Percentiles rank a stretch among this genome's conserved stretches.
Conservation (phyloP, 352 stramenopile species). For the Pythium dissotocum region DNA sequence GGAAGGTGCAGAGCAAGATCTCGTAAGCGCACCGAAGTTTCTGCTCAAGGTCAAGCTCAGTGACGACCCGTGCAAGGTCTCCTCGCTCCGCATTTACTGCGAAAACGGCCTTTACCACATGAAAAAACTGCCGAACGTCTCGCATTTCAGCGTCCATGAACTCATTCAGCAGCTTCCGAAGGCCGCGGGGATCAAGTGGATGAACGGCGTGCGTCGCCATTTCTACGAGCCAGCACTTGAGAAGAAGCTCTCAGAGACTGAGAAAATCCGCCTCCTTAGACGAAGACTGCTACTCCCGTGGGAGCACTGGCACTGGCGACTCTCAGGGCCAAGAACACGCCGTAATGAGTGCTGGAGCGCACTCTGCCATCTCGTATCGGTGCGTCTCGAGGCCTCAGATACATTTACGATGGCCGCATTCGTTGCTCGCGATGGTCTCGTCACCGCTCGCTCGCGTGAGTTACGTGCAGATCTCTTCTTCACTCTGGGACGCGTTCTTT, state of each 20-base stretch:
- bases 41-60: slow-evolving; percentile 48
- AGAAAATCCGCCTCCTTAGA: not conserved
- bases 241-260: slow-evolving; percentile 21
- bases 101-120: slow-evolving; percentile 38
- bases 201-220: slow-evolving; percentile 36
- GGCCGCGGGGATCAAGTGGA: slow-evolving; percentile 38
- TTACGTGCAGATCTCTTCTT: slow-evolving; percentile 21
- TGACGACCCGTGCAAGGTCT: slow-evolving; percentile 39
- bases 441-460: slow-evolving; percentile 4
- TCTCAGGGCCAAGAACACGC: slow-evolving; percentile 1
- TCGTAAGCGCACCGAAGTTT: slow-evolving; percentile 5
- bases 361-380: slow-evolving; percentile 18
- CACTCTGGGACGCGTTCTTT: slow-evolving; percentile 3
- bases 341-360: slow-evolving; percentile 23
- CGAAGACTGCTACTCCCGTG: slow-evolving; percentile 4
- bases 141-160: slow-evolving; percentile 47
- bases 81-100: slow-evolving; percentile 39
- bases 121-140: slow-evolving; percentile 36
- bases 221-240: slow-evolving; percentile 24
- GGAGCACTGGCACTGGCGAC: slow-evolving; percentile 10
- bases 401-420: slow-evolving; percentile 13
- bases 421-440: slow-evolving; percentile 20
- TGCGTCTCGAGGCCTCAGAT: slow-evolving; percentile 14
- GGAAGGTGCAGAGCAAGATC: not conserved
- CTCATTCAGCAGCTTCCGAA: slow-evolving; percentile 41